Evolutionary conservation across 805 yeast species (phyloP).

Genomic region (Teunomyces stri): DNA sequence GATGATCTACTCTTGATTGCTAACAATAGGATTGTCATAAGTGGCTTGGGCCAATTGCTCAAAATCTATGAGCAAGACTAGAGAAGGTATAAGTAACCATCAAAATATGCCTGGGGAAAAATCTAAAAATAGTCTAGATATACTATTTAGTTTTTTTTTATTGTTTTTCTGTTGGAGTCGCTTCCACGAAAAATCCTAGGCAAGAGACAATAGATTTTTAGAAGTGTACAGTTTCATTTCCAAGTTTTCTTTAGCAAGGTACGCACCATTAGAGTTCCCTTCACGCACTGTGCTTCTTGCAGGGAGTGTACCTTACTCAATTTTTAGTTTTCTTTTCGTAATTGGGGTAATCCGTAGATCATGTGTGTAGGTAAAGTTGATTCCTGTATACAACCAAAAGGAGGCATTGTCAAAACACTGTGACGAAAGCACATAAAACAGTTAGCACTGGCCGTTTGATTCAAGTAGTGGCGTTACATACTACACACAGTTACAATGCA

Average conservation of each 20-base stretch:
- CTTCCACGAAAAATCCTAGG: neutral
- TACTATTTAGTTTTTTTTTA: neutral
- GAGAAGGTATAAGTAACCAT: neutral
- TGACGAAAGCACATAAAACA: neutral
- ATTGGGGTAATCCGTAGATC: neutral
- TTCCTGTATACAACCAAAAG: slow-evolving; percentile 2
- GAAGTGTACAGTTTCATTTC: too few relatives aligned
- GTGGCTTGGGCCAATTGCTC: slow-evolving; percentile 18
- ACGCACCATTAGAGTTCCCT: too few relatives aligned
- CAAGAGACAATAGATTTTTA: too few relatives aligned
- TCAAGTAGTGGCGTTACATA: neutral
- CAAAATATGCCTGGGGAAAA: neutral
- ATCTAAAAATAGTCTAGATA: neutral
- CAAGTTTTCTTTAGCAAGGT: too few relatives aligned
- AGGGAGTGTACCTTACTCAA: neutral
- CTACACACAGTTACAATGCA: neutral
- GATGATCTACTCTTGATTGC: slow-evolving; percentile 27
- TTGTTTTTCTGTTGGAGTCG: neutral
- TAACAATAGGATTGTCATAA: slow-evolving; percentile 30
- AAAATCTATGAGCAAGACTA: neutral
- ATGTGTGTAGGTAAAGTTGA: neutral
- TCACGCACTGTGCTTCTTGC: too few relatives aligned
- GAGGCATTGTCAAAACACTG: slow-evolving; percentile 6
- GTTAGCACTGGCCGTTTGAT: neutral
- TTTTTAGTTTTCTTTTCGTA: neutral